phyloP scores from a whole-genome alignment of 352 stramenopile species.

The Pythium oligandrum region DNA sequence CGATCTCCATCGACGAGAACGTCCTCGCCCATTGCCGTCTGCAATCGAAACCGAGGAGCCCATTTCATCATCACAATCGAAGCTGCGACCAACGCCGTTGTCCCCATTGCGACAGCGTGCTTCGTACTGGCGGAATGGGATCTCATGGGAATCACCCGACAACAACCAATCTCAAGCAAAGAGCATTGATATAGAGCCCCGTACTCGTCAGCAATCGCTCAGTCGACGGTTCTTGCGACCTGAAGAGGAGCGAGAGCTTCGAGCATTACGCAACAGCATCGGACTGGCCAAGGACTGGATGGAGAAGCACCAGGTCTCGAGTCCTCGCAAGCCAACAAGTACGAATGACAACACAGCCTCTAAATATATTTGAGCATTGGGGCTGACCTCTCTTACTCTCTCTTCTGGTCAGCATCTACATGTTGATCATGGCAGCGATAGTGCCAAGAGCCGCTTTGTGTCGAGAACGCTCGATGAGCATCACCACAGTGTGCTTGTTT shows the following conservation, averaged over 20 bases:
- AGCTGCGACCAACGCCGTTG: slow-evolving; percentile 25
- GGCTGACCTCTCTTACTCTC: background rate
- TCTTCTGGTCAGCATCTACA: slow-evolving; percentile 23
- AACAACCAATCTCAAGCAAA: too few species aligned
- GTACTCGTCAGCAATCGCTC: background rate
- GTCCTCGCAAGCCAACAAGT: too few species aligned
- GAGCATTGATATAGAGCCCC: too few species aligned
- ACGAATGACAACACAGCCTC: too few species aligned
- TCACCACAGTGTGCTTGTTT: slow-evolving; percentile 68
- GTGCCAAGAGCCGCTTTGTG: slow-evolving; percentile 76
- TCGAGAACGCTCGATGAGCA: slow-evolving; percentile 71
- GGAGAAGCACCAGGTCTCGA: slow-evolving; percentile 16
- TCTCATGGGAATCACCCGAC: slow-evolving; percentile 31
- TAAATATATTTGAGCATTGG: slow-evolving; percentile 7
- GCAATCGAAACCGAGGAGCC: too few species aligned
- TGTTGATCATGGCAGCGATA: slow-evolving; percentile 81
- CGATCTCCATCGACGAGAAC: slow-evolving; percentile 5
- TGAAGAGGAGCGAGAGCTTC: slow-evolving; percentile 55
- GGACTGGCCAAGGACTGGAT: slow-evolving; percentile 71
- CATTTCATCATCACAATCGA: too few species aligned
- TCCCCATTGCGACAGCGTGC: slow-evolving; percentile 38
- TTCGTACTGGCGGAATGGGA: slow-evolving; percentile 52
- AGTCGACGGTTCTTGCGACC: slow-evolving; percentile 46
- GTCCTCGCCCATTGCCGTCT: background rate
- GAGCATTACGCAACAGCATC: slow-evolving; percentile 45